Conservation (phyloP, 2,329 filamentous ascomycete species). For the Dryadomyces sulphureus region DNA sequence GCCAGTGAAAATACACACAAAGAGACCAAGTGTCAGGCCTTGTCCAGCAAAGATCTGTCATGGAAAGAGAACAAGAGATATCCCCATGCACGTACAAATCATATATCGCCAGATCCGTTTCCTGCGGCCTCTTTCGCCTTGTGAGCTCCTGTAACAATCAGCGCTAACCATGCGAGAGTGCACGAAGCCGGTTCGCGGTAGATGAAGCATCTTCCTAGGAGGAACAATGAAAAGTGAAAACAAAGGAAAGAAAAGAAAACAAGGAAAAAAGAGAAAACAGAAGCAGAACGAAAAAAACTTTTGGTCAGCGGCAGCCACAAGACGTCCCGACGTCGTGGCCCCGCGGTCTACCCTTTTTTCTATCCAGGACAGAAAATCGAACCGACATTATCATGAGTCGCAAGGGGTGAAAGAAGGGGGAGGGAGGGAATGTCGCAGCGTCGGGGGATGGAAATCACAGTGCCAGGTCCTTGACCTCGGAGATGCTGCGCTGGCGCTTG, state of each 20-base stretch:
- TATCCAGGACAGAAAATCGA: not conserved
- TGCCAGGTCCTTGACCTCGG: conserved; percentile 31
- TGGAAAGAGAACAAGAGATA: not conserved
- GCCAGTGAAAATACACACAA: not conserved
- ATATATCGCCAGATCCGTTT: not conserved
- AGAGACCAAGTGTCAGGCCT: not conserved
- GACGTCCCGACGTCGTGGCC: not conserved
- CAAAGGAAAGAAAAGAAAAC: not conserved
- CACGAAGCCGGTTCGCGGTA: conserved; percentile 2
- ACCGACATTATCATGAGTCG: not conserved
- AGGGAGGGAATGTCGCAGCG: not conserved
- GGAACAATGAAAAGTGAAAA: not conserved
- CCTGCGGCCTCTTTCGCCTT: not conserved
- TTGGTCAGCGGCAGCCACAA: not conserved
- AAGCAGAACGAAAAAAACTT: not conserved
- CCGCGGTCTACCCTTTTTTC: not conserved
- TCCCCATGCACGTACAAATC: not conserved
- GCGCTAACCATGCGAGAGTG: not conserved
- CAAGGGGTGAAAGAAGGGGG: not conserved
- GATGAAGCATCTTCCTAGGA: not conserved
- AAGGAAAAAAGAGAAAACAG: not conserved
- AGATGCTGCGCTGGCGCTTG: conserved; percentile 45
- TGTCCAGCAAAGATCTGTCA: not conserved
- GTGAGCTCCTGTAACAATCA: not conserved
- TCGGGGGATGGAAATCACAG: conserved; percentile 3